Conservation (phyloP, 1,284 basidiomycete genomes). For the Tetrapyrgos nigripes region DNA sequence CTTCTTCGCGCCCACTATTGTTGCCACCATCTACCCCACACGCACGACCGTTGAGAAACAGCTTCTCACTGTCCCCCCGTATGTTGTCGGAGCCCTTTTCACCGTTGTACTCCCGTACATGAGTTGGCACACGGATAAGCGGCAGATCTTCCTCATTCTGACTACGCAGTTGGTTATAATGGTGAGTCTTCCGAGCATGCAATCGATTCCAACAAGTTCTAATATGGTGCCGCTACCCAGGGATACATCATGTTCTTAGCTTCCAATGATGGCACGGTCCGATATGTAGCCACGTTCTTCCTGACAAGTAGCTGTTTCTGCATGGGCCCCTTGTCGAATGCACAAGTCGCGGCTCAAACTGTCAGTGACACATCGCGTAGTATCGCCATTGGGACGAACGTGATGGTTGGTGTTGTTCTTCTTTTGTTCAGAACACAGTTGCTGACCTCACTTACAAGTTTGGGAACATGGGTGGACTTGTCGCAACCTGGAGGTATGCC, state of each 20-base stretch:
- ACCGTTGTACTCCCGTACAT: not conserved
- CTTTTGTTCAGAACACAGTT: too few species aligned
- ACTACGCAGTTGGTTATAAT: not conserved
- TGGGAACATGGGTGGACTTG: constrained; percentile 1
- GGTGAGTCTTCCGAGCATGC: too few species aligned
- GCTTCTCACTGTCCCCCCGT: not conserved
- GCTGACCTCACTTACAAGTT: too few species aligned
- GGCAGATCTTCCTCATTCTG: not conserved
- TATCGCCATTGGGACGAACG: not conserved
- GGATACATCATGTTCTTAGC: too few species aligned
- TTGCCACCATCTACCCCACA: not conserved
- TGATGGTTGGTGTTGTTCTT: too few species aligned
- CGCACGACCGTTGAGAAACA: not conserved
- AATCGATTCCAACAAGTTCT: too few species aligned
- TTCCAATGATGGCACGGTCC: too few species aligned
- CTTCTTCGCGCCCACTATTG: not conserved
- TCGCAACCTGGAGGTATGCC: constrained; percentile 2
- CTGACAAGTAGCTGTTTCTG: not conserved
- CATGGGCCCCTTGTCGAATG: not conserved
- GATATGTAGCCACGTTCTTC: not conserved
- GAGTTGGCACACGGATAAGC: not conserved
- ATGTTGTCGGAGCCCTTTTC: not conserved
- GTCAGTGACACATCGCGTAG: not conserved
- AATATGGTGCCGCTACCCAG: too few species aligned
- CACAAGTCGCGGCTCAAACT: not conserved